Conservation (phyloP, 2,329 filamentous ascomycete species). For the Aspergillus brunneoviolaceus region DNA sequence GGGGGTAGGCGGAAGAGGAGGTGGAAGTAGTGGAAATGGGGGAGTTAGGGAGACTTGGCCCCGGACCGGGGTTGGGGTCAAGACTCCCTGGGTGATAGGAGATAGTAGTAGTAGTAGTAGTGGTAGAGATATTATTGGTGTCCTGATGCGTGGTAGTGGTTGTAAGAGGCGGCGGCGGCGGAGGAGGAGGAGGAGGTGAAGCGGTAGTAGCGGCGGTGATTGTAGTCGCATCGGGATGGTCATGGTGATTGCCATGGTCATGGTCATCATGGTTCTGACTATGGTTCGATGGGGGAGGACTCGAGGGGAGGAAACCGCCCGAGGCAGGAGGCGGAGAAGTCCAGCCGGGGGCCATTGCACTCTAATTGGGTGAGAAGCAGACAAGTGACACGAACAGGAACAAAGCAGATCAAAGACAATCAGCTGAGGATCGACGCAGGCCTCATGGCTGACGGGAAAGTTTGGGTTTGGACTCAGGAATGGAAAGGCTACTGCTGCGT, state of each 20-base stretch:
- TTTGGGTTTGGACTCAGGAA: not conserved
- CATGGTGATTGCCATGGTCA: not conserved
- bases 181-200: not conserved
- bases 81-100: slow-evolving; percentile 16
- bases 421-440: slow-evolving; percentile 20
- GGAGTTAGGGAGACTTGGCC: slow-evolving; percentile 13
- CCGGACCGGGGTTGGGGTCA: slow-evolving; percentile 16
- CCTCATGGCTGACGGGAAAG: slow-evolving; percentile 19
- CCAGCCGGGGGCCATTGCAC: slow-evolving; percentile 22
- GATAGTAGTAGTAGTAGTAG: slow-evolving; percentile 14
- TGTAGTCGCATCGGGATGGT: no score
- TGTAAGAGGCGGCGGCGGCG: no score
- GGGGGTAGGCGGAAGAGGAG: slow-evolving; percentile 16
- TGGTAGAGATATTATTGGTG: not conserved
- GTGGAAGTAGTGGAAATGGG: slow-evolving; percentile 14
- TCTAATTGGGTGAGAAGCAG: slow-evolving; percentile 11
- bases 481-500: slow-evolving; percentile 9
- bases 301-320: slow-evolving; percentile 12
- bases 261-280: not conserved
- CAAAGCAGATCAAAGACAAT: slow-evolving; percentile 20
- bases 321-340: slow-evolving; percentile 21
- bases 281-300: not conserved
- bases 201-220: not conserved
- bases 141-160: not conserved
- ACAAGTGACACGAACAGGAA: slow-evolving; percentile 13